Evolutionary conservation across 1,139 yeast genomes (phyloP), one percentile per base, ranked within the genome.

Genomic region (Candida frijolesensis): DNA sequence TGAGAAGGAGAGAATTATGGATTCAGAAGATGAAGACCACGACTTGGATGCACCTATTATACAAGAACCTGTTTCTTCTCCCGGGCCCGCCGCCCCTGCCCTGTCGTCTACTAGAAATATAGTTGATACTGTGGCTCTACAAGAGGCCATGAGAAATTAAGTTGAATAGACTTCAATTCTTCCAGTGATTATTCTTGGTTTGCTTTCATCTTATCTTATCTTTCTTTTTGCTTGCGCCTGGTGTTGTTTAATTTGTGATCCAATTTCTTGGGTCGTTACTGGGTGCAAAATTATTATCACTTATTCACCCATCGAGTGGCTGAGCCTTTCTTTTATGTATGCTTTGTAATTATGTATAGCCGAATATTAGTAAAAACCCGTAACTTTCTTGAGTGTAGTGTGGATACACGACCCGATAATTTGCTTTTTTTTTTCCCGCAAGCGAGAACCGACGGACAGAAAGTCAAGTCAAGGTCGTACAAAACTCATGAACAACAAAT

Each of bases 51-150:
- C 38, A 8, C 47, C 49, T 22, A 25, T 45, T 5, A 33, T 30
- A 29, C 51, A 42, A 27, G 43, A 48, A 10, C 34, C 15, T 2
- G 29, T 25, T 25, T 9, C 10, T 2, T 25, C 29, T 25, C 29
- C 29, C 3, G 22, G 9, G 4, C 29, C 29, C 5, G 22, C 43
- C 10, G 51, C 44, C 3, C 18, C 43, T 12, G 51, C 44, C 3
- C 18, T 9, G 12, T 19, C 45, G 9, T 16, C 29, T 15, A 49
- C 47, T 29, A 57, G 53, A 44, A 54, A 58, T 6, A 54, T 66
- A 6, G 55, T 61, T 19, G 62, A 65, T 41, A 67, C 62, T 16
- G 51, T 69, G 45, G 72, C 72, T 19, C 51, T 68, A 41, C 73
- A 68, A 57, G 73, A 69, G 54, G 70, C 73, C 3, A 51, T 66